These are phyloP conservation scores for Yamadazyma buinensis DNA, from an alignment of 1,139 yeast species.

Conservation along the genomic window DNA sequence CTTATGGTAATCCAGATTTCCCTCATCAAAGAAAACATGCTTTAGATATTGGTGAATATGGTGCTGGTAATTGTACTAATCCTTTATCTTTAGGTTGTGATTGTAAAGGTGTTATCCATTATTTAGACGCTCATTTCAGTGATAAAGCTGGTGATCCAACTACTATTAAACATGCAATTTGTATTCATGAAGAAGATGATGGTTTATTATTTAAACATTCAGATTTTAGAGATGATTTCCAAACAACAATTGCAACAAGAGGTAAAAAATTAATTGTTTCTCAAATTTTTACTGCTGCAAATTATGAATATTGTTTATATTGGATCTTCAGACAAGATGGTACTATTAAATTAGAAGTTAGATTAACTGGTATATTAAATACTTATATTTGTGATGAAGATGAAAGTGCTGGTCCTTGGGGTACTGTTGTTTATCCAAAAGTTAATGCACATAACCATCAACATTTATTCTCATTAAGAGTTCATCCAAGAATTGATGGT, in stretches of 20 bases:
- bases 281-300: slow-evolving; percentile 81
- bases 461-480: slow-evolving; percentile 74
- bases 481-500: slow-evolving; percentile 80
- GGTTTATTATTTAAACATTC: slow-evolving; percentile 78
- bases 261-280: slow-evolving; percentile 71
- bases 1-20: slow-evolving; percentile 74
- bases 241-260: slow-evolving; percentile 70
- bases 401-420: slow-evolving; percentile 71
- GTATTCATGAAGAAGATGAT: slow-evolving; percentile 84
- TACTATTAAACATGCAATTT: slow-evolving; percentile 71
- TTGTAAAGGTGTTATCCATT: slow-evolving; percentile 81
- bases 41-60: slow-evolving; percentile 81
- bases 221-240: slow-evolving; percentile 77
- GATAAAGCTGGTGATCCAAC: slow-evolving; percentile 65
- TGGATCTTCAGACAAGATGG: slow-evolving; percentile 85
- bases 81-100: slow-evolving; percentile 78
- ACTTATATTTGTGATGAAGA: slow-evolving; percentile 60
- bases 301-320: slow-evolving; percentile 80
- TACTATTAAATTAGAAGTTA: slow-evolving; percentile 71
- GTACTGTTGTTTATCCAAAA: slow-evolving; percentile 74
- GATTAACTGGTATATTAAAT: slow-evolving; percentile 78
- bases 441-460: slow-evolving; percentile 85
- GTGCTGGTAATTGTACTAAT: slow-evolving; percentile 83
- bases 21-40: slow-evolving; percentile 87
- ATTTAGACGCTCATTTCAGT: slow-evolving; percentile 70